Evolutionary conservation across 2,329 filamentous ascomycete species (phyloP), one percentile per base, ranked within the genome.

Genomic region (Balansia obtecta): DNA sequence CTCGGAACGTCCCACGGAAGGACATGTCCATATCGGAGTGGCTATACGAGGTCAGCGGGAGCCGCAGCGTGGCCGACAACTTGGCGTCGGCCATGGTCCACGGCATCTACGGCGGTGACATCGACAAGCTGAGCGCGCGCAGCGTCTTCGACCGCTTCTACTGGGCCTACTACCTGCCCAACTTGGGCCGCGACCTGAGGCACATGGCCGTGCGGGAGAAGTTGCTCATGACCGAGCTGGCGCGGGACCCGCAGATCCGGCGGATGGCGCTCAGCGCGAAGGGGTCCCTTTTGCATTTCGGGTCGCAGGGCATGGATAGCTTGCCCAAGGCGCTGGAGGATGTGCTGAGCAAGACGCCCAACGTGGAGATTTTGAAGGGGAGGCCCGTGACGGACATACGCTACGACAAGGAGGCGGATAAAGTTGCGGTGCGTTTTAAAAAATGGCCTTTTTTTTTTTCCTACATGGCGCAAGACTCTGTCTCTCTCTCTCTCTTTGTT

Each of bases 71-170:
- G 7, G 80, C 80, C 13, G 75, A 93, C 57, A 90, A 94, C 58
- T 49, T 95, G 16, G 67, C 81, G 7, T 95, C 88, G 5, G 88
- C 83, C 48, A 69, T 82, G 61, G 60, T 88, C 49, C 93, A 97
- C 65, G 93, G 93, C 41, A 88, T 97, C 52, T 95, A 94, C 65
- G 93, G 90, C 20, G 93, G 93, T 5, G 86, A 96, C 66, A 80
- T 95, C 45, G 81, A 86, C 63, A 76, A 84, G 61, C 71, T 97
- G 47, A 95, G 89, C 65, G 80, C 80, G 45, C 80, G 80, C 57
- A 81, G 79, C 47, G 70, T 83, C 10, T 57, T 66, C 16, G 64
- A 66, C 27, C 57, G 58, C 40, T 46, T 62, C 40, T 67, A 62
- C 53, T 63, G 59, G 57, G 55, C 51, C 13, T 61, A 62, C 50